Evolutionary conservation across 257 asterid species (phyloP), one percentile per base, ranked within the genome.

Genomic region (Solanum gracilifrons): DNA sequence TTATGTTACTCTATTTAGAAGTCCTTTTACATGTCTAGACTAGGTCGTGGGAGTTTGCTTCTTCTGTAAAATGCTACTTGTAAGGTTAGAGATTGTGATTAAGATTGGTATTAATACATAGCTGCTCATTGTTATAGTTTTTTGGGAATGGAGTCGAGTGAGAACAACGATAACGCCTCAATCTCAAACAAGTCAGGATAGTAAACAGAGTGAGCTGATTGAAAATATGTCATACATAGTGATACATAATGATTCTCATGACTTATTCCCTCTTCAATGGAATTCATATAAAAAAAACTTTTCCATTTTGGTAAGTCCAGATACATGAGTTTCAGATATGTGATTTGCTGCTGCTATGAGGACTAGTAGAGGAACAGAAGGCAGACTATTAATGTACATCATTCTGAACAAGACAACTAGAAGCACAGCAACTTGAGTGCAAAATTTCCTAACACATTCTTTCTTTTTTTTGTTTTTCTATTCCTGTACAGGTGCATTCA

Each of bases 391-490:
- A 25, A 41, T 77, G 64, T 77, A 77, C 84, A 77, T 77, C 64
- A 77, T 25, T 77, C 36, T 77, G 64, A 77, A 41, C 84, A 77
- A 77, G 84, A 41, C 23, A 77, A 77, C 84, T 41, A 77, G 84
- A 5, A n/a, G 84, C 83, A 77, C 36, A 77, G 84, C 84, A 77
- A 41, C 84, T 77, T 41, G 25, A 88, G 89, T 89, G 87, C 95
- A 94, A 93, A 92, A 94, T 94, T 92, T 92, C 97, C 96, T 94
- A 94, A 76, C 90, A 92, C 92, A 83, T 89, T 80, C 85, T 7
- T 11, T 35, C n/a, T 37, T n/a, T 6, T 12, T 29, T 29, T 72
- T 71, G 6, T 25, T 36, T 18, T 41, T 77, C 84, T 77, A 89
- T 88, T 91, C 86, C 90, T 95, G 91, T 93, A 93, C 95, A 93